Percentiles rank a stretch among this genome's conserved stretches.
These are phyloP conservation scores for Rubia yunnanensis DNA, from an alignment of 257 asterid species.

Conservation along the genomic window DNA sequence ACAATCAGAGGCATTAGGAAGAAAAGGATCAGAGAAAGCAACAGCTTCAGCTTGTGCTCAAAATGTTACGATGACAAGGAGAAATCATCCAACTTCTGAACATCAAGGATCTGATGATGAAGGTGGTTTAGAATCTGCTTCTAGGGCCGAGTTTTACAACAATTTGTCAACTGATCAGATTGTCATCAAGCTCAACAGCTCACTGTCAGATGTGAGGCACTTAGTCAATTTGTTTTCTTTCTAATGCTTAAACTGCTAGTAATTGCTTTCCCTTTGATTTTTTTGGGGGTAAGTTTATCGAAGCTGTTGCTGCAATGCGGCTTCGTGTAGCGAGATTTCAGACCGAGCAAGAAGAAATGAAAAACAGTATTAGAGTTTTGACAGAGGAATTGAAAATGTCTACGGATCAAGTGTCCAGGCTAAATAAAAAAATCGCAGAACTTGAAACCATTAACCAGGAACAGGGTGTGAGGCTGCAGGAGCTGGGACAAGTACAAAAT, in stretches of 20 bases:
- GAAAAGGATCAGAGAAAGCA: slow-evolving; percentile 57
- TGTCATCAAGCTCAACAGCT: neutral
- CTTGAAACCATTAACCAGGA: neutral
- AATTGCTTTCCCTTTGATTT: no score
- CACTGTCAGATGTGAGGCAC: neutral
- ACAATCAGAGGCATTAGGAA: slow-evolving; percentile 92
- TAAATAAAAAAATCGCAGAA: neutral
- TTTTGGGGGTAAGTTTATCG: no score
- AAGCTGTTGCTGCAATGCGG: no score
- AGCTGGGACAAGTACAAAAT: neutral
- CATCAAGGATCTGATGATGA: slow-evolving; percentile 75
- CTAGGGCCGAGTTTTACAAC: neutral
- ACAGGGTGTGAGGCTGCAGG: neutral
- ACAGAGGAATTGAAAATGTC: neutral
- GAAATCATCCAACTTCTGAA: slow-evolving; percentile 49
- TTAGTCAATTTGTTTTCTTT: neutral
- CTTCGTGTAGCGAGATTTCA: no score
- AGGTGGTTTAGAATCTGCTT: slow-evolving; percentile 28
- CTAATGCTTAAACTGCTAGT: no score
- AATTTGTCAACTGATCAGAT: no score
- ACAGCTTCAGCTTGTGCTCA: slow-evolving; percentile 48
- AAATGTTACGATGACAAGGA: slow-evolving; percentile 55
- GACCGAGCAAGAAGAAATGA: no score
- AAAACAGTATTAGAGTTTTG: no score
- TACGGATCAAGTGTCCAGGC: neutral